Base-by-base conservation (phyloP, 2,329 filamentous ascomycete genomes). In the Penicillium oxalicum region DNA sequence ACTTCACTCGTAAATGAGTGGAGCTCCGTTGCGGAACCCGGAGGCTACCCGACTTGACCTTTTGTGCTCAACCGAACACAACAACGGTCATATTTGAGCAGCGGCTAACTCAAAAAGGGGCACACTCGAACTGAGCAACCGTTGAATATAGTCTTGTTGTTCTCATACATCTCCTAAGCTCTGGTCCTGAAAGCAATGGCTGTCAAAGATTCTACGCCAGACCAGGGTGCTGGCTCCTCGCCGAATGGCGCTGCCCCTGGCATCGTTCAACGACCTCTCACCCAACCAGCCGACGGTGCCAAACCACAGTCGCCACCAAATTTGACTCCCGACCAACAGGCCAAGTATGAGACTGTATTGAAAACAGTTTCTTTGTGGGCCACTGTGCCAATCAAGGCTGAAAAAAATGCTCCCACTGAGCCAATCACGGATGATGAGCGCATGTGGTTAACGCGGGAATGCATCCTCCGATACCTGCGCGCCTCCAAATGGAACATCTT, bases 391-490 rank as follows among this genome's bases (percentile, higher is more conserved):
- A 80, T 80, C 36, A 81, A 82, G 18, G 76, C 77, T 5, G 79
- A 80, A 46, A 84, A 80, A 53, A 74, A 74, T 47, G 72, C 79
- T 9, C 69, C 76, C 8, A 74, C 74, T 52, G 77, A 81, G 2
- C 82, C 88, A 2, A 72, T 97, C 50, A 83, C 82, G 44, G 89
- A 95, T 50, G 73, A 76, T 44, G 93, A 98, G 72, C 86, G 82
- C 63, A 82, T 93, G 73, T 98, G 89, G 83, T 79, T 98, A 58
- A 95, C 91, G 9, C 82, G 84, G 56, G 93, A 98, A 68, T 97
- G 91, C 66, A 78, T 98, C 12, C 78, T 96, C 36, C 87, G 93
- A 59, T 98, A 95, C 68, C 83, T 98, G 28, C 86, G 91, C 51
- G 93, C 93, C 18, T 91, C 89, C 34, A 96, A 95, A 71, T 98